Evolutionary conservation across 768 basidiomycete species (phyloP).

Genomic region (Cystofilobasidium capitatum): DNA sequence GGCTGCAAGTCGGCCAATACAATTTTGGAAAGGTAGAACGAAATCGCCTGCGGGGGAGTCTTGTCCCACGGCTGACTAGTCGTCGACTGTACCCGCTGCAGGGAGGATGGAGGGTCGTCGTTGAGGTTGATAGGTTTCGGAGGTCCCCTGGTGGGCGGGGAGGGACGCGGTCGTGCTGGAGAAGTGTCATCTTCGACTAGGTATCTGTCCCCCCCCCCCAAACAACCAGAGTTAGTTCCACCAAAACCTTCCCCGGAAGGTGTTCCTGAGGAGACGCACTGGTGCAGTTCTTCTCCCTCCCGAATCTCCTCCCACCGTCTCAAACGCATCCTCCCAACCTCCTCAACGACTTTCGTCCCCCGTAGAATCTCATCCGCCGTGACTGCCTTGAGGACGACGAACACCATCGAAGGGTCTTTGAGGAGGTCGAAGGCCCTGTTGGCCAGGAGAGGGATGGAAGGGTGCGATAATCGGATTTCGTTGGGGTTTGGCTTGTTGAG

Average conservation of each 20-base stretch:
- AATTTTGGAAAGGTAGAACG: constrained; percentile 21
- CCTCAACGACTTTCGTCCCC: constrained; percentile 12
- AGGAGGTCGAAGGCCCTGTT: constrained; percentile 11
- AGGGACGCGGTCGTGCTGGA: neutral
- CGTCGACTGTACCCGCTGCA: neutral
- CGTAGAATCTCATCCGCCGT: constrained; percentile 9
- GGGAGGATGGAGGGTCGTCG: neutral
- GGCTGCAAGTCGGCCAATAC: constrained; percentile 19
- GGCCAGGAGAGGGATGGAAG: constrained; percentile 2
- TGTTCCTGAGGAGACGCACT: neutral
- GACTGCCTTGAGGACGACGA: constrained; percentile 14
- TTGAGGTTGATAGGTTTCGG: constrained; percentile 16
- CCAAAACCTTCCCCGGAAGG: too few species aligned
- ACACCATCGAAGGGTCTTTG: constrained; percentile 17
- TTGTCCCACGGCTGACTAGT: constrained; percentile 8
- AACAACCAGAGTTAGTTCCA: neutral
- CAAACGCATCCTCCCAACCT: constrained; percentile 12
- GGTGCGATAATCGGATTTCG: constrained; percentile 13
- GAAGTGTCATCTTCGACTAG: constrained; percentile 7
- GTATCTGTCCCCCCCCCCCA: too few species aligned
- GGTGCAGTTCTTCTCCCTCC: constrained; percentile 10
- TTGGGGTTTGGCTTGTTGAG: constrained; percentile 15
- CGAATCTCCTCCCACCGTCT: neutral
- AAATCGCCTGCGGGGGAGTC: constrained; percentile 2
- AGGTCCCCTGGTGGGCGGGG: constrained; percentile 3